Conservation (phyloP, 805 yeast species). For the Starmerella khaoyaiensis region DNA sequence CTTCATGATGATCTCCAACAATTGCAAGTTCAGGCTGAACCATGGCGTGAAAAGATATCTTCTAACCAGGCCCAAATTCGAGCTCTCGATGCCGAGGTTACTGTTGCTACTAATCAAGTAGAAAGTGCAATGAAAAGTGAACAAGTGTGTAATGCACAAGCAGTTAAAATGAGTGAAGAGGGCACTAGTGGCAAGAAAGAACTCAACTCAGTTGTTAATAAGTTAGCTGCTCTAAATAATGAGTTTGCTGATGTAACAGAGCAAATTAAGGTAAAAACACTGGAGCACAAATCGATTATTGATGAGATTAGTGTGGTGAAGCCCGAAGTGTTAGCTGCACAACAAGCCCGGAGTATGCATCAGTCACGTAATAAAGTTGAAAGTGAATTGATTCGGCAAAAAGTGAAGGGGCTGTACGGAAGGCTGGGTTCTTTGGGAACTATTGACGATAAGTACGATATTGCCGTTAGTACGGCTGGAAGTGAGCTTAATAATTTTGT, state of each 20-base stretch:
- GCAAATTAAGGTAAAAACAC: conserved; percentile 35
- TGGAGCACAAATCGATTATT: conserved; percentile 38
- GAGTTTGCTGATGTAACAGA: no score
- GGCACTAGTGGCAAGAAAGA: conserved; percentile 27
- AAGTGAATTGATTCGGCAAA: conserved; percentile 51
- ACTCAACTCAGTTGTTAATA: conserved; percentile 25
- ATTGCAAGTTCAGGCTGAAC: conserved; percentile 57
- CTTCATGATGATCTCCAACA: conserved; percentile 52
- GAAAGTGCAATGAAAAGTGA: conserved; percentile 42
- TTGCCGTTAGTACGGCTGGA: conserved; percentile 91
- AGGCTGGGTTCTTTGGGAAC: conserved; percentile 85
- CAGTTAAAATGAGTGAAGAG: conserved; percentile 28
- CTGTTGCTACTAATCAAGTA: conserved; percentile 53
- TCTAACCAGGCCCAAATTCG: conserved; percentile 37
- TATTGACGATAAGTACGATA: conserved; percentile 77
- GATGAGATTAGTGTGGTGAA: conserved; percentile 34
- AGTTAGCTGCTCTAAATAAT: background rate
- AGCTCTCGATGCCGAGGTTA: conserved; percentile 47
- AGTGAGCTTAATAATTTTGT: conserved; percentile 86
- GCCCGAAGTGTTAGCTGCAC: conserved; percentile 41
- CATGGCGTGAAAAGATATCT: conserved; percentile 57
- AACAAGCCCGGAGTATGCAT: conserved; percentile 39
- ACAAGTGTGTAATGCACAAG: conserved; percentile 32
- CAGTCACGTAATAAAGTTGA: conserved; percentile 67
- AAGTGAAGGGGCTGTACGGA: conserved; percentile 74